A percentile compares a stretch with the other conserved stretches of the same genome.
phyloP scores from a whole-genome alignment of 163 green algal species.

The Coccomyxa subellipsoidea region DNA sequence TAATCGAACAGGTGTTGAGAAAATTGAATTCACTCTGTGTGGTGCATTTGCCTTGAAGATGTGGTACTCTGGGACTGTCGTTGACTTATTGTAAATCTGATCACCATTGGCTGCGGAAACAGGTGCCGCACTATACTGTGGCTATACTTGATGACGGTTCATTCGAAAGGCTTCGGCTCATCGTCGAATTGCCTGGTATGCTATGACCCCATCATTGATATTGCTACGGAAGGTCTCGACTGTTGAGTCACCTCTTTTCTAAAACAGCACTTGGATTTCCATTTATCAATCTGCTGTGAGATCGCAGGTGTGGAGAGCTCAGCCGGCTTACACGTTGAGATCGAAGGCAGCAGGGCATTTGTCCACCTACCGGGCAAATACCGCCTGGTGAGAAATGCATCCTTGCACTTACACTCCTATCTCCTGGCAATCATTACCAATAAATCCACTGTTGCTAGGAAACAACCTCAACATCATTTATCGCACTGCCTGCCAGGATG shows the following conservation, averaged over 20 bases:
- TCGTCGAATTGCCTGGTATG: conserved; percentile 10
- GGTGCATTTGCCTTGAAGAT: too few species aligned
- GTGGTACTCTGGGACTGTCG: too few species aligned
- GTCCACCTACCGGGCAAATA: conserved; percentile 25
- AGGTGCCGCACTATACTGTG: conserved; percentile 13
- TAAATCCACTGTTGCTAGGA: too few species aligned
- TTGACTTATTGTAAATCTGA: too few species aligned
- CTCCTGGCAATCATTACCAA: not conserved
- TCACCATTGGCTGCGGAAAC: not conserved
- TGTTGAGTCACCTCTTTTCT: too few species aligned
- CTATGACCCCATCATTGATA: not conserved
- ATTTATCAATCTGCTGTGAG: too few species aligned
- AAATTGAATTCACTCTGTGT: too few species aligned
- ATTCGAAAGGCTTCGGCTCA: conserved; percentile 12
- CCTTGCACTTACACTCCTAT: not conserved
- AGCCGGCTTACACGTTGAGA: not conserved
- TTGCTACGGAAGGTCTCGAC: too few species aligned
- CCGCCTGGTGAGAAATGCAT: conserved; percentile 5
- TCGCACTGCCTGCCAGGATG: too few species aligned
- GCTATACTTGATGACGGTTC: conserved; percentile 3
- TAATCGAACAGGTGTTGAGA: conserved; percentile 18
- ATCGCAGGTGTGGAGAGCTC: not conserved
- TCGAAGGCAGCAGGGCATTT: not conserved
- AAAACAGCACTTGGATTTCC: too few species aligned
- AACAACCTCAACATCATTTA: too few species aligned